phyloP scores from a whole-genome alignment of 371 early-diverging fungal genomes.

The Mortierella sp. region DNA sequence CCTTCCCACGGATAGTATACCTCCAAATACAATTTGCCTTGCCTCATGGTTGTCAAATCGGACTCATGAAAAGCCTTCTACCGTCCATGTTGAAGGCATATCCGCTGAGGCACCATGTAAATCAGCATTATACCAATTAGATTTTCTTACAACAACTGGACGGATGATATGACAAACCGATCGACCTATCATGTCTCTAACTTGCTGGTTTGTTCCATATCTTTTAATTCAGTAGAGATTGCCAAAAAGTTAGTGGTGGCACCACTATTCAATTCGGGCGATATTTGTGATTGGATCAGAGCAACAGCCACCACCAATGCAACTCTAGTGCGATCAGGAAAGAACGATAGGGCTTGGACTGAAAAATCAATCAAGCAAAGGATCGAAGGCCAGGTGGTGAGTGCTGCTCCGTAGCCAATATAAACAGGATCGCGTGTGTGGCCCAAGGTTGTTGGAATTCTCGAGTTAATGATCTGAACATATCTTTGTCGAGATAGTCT shows the following conservation, averaged over 20 bases:
- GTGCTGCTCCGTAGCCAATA: neutral
- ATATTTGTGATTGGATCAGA: constrained; percentile 7
- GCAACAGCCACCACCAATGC: constrained; percentile 10
- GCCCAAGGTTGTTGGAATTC: no score
- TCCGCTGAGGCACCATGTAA: constrained; percentile 2
- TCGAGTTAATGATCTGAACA: no score
- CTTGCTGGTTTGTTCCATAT: neutral
- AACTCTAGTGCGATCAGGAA: neutral
- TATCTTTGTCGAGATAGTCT: constrained; percentile 1
- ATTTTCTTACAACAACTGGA: neutral
- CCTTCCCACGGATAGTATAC: constrained; percentile 12
- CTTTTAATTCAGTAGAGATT: constrained; percentile 13
- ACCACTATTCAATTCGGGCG: neutral
- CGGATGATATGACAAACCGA: neutral
- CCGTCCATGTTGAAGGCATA: constrained; percentile 15
- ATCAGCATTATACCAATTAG: neutral
- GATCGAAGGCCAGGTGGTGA: constrained; percentile 23
- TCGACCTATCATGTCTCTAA: neutral
- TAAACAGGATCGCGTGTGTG: neutral
- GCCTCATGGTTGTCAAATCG: constrained; percentile 1
- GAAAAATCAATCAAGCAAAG: constrained; percentile 9
- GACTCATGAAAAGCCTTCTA: neutral
- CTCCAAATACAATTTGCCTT: constrained; percentile 5
- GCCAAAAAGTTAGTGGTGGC: constrained; percentile 8
- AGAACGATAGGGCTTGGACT: constrained; percentile 5